Base-by-base conservation (phyloP, 2,329 filamentous ascomycete species). In the Graphium sp. region DNA sequence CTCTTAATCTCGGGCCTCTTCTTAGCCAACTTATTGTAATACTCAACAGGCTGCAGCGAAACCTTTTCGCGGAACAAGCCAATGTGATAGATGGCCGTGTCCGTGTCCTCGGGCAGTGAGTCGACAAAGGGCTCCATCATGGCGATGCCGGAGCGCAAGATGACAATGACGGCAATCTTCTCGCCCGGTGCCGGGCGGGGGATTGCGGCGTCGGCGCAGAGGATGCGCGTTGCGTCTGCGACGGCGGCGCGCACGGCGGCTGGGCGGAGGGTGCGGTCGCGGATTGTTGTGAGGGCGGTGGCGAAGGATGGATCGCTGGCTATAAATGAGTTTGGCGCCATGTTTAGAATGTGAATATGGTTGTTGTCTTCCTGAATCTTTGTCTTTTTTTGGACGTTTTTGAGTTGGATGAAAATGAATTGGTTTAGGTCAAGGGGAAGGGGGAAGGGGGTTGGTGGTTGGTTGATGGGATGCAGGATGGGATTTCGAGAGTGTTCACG, bases 1-100 rank as follows among this genome's bases (percentile, higher is more conserved):
- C 62, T 61, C 46, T 62, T 68, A 13, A 39, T 35, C 2, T 29
- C 35, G 11, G 37, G 28, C 7, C 29, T 28, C 24, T 34, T 40
- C 9, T 29, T 35, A 16, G 70, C 69, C 18, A 76, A 58, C 45
- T 75, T 75, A 51, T 76, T 76, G 56, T 77, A 77, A 57, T 77
- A 76, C 48, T 75, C 72, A 22, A 77, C 69, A 2, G 72, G 68
- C 39, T 72, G 62, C 18, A 76, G 58, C 22, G 68, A 67, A 30
- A 59, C 57, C 36, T 64, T 66, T 44, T 76, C 70, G 39, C 71
- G 66, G 52, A 72, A 78, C 37, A 78, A 62, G 29, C 73, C 74
- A 3, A 79, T 61, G 43, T 79, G 74, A 49, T 78, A 69, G 37
- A 77, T 39, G 10, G 40, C 38, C 11, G 36, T 36, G 13, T 46